phyloP scores from a whole-genome alignment of 805 yeast species.

The Candida anglica region DNA sequence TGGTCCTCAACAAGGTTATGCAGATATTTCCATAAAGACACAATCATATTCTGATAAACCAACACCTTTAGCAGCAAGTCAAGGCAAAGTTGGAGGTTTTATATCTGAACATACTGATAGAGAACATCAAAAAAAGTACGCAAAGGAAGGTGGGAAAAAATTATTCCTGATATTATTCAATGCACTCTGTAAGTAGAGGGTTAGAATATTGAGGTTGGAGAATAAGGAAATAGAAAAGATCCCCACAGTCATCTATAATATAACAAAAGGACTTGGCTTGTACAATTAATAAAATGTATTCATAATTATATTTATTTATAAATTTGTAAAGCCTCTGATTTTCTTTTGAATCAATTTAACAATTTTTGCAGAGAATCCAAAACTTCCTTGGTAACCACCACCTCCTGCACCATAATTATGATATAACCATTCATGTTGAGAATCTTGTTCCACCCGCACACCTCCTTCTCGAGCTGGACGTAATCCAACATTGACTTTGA shows the following conservation, averaged over 20 bases:
- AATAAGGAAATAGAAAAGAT: no score
- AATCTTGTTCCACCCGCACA: conserved; percentile 29
- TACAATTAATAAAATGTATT: no score
- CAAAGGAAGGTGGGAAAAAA: conserved; percentile 20
- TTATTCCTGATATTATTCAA: no score
- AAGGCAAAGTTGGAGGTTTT: conserved; percentile 23
- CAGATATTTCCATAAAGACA: conserved; percentile 22
- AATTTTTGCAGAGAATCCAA: conserved; percentile 55
- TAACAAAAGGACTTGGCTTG: no score
- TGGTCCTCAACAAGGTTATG: conserved; percentile 28
- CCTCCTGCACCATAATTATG: conserved; percentile 76
- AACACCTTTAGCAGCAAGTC: conserved; percentile 25
- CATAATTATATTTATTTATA: no score
- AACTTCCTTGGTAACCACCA: conserved; percentile 72
- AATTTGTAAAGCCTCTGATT: no score
- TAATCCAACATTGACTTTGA: conserved; percentile 31
- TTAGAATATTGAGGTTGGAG: no score
- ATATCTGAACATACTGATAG: conserved; percentile 20
- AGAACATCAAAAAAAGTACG: conserved; percentile 34
- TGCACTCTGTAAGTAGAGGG: no score
- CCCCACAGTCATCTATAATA: no score
- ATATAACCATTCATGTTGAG: conserved; percentile 33
- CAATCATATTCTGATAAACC: conserved; percentile 30
- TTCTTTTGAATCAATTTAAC: conserved; percentile 34
- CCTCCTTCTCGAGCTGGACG: conserved; percentile 37